These are phyloP conservation scores for Pythium dissimile DNA, from an alignment of 352 stramenopile species.

Conservation along the genomic window DNA sequence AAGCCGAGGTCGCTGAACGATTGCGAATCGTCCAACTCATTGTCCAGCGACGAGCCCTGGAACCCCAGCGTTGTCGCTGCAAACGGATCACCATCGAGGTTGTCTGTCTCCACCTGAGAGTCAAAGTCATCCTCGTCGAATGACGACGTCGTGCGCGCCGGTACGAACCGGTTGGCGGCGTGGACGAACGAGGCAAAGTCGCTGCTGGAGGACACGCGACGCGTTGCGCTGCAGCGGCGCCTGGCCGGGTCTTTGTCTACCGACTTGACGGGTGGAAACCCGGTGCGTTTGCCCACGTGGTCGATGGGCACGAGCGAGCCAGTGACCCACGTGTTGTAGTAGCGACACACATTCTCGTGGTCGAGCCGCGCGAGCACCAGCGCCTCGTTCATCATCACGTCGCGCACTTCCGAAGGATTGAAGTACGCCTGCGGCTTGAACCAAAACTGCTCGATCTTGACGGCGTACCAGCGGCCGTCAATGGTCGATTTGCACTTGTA, in stretches of 20 bases:
- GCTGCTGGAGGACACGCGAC: slow-evolving; percentile 20
- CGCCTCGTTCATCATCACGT: slow-evolving; percentile 92
- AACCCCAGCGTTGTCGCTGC: slow-evolving; percentile 10
- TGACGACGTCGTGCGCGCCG: slow-evolving; percentile 1
- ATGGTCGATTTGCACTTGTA: slow-evolving; percentile 74
- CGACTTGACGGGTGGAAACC: background rate
- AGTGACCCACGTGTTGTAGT: slow-evolving; percentile 85
- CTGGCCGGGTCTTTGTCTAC: background rate
- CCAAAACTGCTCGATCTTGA: slow-evolving; percentile 82
- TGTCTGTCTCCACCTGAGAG: too few species aligned
- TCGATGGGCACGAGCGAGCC: slow-evolving; percentile 64
- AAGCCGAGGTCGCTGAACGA: slow-evolving; percentile 59
- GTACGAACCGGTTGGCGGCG: slow-evolving; percentile 12
- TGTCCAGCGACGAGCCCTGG: slow-evolving; percentile 7
- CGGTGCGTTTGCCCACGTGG: slow-evolving; percentile 28
- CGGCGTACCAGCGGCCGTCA: slow-evolving; percentile 69
- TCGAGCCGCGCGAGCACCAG: slow-evolving; percentile 89
- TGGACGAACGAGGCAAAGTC: slow-evolving; percentile 17
- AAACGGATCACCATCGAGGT: too few species aligned
- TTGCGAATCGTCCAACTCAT: slow-evolving; percentile 25
- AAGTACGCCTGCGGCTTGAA: slow-evolving; percentile 84
- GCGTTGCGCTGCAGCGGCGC: background rate
- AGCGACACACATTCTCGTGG: slow-evolving; percentile 94
- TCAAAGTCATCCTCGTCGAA: slow-evolving; percentile 20
- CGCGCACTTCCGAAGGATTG: slow-evolving; percentile 73